Evolutionary conservation across 2,329 filamentous ascomycete genomes (phyloP), one percentile per base, ranked within the genome.

Genomic region (Neoarthrinium moseri): DNA sequence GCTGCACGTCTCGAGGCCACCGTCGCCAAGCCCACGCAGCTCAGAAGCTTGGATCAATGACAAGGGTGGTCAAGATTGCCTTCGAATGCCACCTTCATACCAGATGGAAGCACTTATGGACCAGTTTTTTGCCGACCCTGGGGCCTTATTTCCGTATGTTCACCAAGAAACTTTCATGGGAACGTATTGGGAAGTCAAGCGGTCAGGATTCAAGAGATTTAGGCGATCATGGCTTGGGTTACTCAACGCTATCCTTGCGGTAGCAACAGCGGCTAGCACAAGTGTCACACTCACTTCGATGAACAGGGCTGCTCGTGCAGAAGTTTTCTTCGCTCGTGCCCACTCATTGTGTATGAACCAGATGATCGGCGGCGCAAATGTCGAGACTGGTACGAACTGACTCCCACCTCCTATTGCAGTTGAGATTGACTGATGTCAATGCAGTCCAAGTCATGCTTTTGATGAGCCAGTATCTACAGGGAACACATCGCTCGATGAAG

Each of bases 391-490:
- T 69, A 50, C 42, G 58, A 42, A 29, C 40, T 18, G 24, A 26
- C 20, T 13, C 21, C n/a, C 23, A 20, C 20, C 22, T 37, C 18
- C 12, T 21, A 21, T 15, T n/a, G 10, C n/a, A 21, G 8, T 6
- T 39, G 12, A 44, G 5, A 8, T 10, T 18, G 20, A 43, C 15
- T 17, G 18, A 18, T 11, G 13, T 15, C 18, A 35, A 8, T 20
- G 20, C 21, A 68, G 75, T 79, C 0, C 74, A 79, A 54, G 70
- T 68, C 33, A 63, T 79, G 6, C 61, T 81, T 0, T 48, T 80
- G 1, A 66, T 72, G 51, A 69, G 68, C 4, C 73, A 76, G 38
- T 80, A 80, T 46, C 63, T 80, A 0, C 76, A 81, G 52, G 75
- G 77, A 2, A 78, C 75, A 0, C 72, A 77, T 29, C 71, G 70